Evolutionary conservation across 192 early-diverging fungal species (phyloP).

Genomic region (Gigaspora rosea): DNA sequence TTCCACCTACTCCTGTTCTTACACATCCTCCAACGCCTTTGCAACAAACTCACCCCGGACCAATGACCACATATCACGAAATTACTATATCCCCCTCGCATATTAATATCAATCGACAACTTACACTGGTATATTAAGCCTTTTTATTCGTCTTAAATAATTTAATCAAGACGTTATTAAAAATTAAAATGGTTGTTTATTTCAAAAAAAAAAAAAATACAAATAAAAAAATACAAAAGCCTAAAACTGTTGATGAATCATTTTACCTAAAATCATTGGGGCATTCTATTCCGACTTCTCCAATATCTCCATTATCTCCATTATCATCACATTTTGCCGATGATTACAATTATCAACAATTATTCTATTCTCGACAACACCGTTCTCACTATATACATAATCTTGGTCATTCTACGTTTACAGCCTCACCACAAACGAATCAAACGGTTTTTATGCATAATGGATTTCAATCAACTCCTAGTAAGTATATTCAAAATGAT

Average conservation of each 20-base stretch:
- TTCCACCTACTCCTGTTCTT: background rate
- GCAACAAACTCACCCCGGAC: too few relatives aligned
- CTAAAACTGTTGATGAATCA: too few relatives aligned
- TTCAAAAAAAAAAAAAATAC: too few relatives aligned
- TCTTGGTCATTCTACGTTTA: background rate
- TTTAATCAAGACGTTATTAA: too few relatives aligned
- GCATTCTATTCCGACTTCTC: background rate
- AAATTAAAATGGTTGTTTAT: too few relatives aligned
- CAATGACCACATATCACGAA: too few relatives aligned
- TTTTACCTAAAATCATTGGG: too few relatives aligned
- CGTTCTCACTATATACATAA: background rate
- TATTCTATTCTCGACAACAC: background rate
- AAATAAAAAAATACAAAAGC: too few relatives aligned
- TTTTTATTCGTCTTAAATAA: too few relatives aligned
- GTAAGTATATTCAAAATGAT: background rate
- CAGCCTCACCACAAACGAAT: conserved; percentile 1
- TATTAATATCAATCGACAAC: too few relatives aligned
- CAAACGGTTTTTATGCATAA: conserved; percentile 30
- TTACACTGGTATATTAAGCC: too few relatives aligned
- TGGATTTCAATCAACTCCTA: conserved; percentile 13
- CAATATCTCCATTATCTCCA: conserved; percentile 19
- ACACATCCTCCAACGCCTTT: background rate
- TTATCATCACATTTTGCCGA: background rate
- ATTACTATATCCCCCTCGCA: too few relatives aligned
- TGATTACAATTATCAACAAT: background rate